Base-by-base conservation (phyloP, 805 yeast species). In the Candida silvicultrix region DNA sequence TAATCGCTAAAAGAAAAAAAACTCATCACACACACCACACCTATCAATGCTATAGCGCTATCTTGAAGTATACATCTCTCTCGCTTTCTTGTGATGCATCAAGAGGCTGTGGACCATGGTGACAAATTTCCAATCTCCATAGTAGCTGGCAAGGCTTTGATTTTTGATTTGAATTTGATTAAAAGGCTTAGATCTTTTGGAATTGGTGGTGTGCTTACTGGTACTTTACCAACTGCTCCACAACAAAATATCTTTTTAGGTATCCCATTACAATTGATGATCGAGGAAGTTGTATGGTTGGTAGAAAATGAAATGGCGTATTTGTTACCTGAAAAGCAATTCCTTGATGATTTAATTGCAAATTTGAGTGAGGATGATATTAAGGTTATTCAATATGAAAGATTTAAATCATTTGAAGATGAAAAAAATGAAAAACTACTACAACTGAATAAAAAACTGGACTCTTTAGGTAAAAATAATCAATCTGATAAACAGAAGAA, bases 191-290 rank as follows among this genome's bases (percentile, higher is more conserved):
- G 97, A 20, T 69, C 70, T 4, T 65, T 75, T 38, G 87, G 88
- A 14, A 74, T 94, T 1, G 72, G 81, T 20, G 99, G 99, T 0
- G 78, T 83, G 1, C 68, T 92, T 15, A 67, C 78, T 0, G 99
- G 99, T 0, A 85, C 97, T 0, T 66, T 94, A 28, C 86, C 97
- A 0, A 73, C 80, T 41, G 89, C 90, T n/a, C 94, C 97, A 2
- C 99, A 94, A 62, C 99, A 92, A 58, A 89, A 89, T 57, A 71
- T 82, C n/a, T 85, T 90, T 56, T 68, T 88, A 37, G 95, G 96
- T 0, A 65, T 90, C 2, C 99, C 99, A 0, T 63, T 94, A 43
- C 78, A 80, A 56, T 67, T 92, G 39, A 73, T 80, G 65, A 63
- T 78, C 0, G 95, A 87, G 62, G 98, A 92, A 56, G 79, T 82